These are phyloP conservation scores for Moesziomyces antarcticus DNA, from an alignment of 1,284 basidiomycete species.

Conservation along the genomic window DNA sequence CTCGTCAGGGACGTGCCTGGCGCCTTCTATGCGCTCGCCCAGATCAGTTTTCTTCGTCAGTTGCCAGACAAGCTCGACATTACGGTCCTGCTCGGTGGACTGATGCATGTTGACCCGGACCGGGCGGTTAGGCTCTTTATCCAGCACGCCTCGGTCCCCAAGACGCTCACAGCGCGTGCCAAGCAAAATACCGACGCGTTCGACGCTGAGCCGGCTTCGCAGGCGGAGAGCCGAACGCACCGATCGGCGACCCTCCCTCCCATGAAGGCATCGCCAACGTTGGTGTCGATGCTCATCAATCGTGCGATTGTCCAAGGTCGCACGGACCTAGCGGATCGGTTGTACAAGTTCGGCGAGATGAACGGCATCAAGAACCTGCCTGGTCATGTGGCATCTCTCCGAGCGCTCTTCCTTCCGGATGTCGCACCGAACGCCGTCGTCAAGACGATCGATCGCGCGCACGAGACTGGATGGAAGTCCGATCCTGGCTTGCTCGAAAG, in stretches of 20 bases:
- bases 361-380: conserved; percentile 14
- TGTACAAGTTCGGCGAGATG: conserved; percentile 18
- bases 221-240: too few species aligned
- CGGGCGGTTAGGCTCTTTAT: conserved; percentile 34
- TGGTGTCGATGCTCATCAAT: conserved; percentile 26
- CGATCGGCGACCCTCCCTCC: conserved; percentile 12
- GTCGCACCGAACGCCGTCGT: conserved; percentile 12
- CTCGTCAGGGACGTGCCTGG: conserved; percentile 25
- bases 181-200: background rate
- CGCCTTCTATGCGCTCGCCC: conserved; percentile 38
- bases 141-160: conserved; percentile 21
- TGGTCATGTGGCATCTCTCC: conserved; percentile 2
- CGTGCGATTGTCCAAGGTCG: conserved; percentile 20
- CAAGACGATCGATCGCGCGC: conserved; percentile 2
- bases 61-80: conserved; percentile 38
- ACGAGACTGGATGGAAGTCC: conserved; percentile 8
- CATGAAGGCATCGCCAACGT: conserved; percentile 23
- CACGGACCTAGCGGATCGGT: conserved; percentile 22
- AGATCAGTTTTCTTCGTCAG: conserved; percentile 23
- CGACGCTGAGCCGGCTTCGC: too few species aligned
- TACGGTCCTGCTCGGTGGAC: conserved; percentile 30
- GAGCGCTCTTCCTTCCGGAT: conserved; percentile 5
- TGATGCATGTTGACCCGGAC: conserved; percentile 34
- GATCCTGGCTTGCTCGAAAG: conserved; percentile 27
- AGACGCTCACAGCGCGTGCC: background rate